phyloP scores from a whole-genome alignment of 2,329 filamentous ascomycete genomes.

The Alternaria dauci region DNA sequence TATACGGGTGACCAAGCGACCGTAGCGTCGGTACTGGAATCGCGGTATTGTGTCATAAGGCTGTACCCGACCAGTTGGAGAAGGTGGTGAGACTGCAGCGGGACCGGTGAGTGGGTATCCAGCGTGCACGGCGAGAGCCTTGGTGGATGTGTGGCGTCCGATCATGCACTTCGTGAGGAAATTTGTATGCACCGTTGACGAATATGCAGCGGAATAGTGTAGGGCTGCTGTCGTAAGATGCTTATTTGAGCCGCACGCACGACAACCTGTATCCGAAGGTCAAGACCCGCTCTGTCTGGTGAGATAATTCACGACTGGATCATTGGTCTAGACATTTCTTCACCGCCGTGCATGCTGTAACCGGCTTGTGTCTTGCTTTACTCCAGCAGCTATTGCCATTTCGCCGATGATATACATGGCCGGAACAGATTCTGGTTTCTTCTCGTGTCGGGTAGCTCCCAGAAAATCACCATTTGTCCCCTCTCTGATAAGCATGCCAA shows the following conservation, averaged over 20 bases:
- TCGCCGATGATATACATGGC: conserved; percentile 22
- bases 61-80: conserved; percentile 23
- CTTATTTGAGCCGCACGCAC: conserved; percentile 48
- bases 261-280: conserved; percentile 22
- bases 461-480: conserved; percentile 29
- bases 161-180: conserved; percentile 23
- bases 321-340: neutral
- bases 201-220: conserved; percentile 33
- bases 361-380: neutral
- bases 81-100: conserved; percentile 31
- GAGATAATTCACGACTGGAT: neutral
- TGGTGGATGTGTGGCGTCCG: conserved; percentile 43
- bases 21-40: conserved; percentile 19
- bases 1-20: conserved; percentile 16
- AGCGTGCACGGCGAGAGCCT: conserved; percentile 28
- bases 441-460: conserved; percentile 13
- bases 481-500: conserved; percentile 42
- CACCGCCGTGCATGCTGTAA: neutral
- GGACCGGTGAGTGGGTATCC: conserved; percentile 24
- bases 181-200: conserved; percentile 23
- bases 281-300: conserved; percentile 11
- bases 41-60: conserved; percentile 19
- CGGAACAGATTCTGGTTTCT: conserved; percentile 17
- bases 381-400: neutral
- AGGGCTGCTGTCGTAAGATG: conserved; percentile 49